phyloP scores from a whole-genome alignment of 371 early-diverging fungal species.

The Apophysomyces trapeziformis region DNA sequence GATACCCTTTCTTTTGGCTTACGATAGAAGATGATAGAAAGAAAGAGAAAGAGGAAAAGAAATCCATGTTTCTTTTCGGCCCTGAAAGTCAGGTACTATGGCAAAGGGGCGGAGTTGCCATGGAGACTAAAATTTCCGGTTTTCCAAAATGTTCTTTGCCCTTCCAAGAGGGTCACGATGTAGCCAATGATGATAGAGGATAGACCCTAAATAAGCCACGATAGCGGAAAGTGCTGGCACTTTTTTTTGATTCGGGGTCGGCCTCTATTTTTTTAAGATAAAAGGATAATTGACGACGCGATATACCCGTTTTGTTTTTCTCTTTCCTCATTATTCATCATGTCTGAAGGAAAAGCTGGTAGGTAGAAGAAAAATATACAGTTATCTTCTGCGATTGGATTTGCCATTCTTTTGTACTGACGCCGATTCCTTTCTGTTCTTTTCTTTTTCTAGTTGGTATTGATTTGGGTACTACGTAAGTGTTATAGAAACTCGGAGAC shows the following conservation, averaged over 20 bases:
- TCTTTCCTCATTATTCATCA: conserved; percentile 13
- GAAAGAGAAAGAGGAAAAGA: too few species aligned
- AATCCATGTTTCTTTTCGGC: too few species aligned
- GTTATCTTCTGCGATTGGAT: not conserved
- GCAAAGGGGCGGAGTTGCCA: not conserved
- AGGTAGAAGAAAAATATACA: conserved; percentile 46
- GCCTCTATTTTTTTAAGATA: not conserved
- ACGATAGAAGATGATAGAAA: too few species aligned
- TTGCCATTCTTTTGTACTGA: not conserved
- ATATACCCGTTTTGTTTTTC: conserved; percentile 2
- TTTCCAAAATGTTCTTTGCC: conserved; percentile 22
- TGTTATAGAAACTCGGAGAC: conserved; percentile 58
- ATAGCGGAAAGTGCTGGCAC: not conserved
- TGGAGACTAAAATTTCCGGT: too few species aligned
- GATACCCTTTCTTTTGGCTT: too few species aligned
- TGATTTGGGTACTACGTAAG: conserved; percentile 99
- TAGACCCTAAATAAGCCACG: conserved; percentile 4
- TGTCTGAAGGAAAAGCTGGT: conserved; percentile 33
- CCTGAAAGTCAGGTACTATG: conserved; percentile 5
- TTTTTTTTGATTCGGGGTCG: conserved; percentile 11
- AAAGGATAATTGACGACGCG: conserved; percentile 3
- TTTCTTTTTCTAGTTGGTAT: conserved; percentile 66
- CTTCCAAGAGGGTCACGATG: conserved; percentile 19
- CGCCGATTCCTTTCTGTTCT: not conserved
- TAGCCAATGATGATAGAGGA: conserved; percentile 1